Percentiles rank a stretch among this genome's conserved stretches.
These are phyloP conservation scores for Rhizopogon roseolus DNA, from an alignment of 768 basidiomycete genomes.

Conservation along the genomic window DNA sequence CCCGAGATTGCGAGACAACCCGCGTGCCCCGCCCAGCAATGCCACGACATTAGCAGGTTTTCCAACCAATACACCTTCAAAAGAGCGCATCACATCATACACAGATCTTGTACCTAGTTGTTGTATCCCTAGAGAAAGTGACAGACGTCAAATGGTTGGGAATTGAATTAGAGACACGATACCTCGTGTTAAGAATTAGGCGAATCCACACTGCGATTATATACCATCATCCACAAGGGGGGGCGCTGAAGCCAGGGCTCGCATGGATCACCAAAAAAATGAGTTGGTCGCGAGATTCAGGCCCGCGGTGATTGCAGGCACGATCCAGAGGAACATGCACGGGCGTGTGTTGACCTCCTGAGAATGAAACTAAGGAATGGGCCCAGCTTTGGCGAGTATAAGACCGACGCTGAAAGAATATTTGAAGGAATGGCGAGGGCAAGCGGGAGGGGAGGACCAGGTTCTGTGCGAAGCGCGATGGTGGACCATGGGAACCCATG, in stretches of 20 bases:
- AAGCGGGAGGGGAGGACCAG: constrained; percentile 32
- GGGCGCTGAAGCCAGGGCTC: constrained; percentile 89
- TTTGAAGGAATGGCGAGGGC: constrained; percentile 79
- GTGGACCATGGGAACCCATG: constrained; percentile 84
- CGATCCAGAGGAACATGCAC: constrained; percentile 92
- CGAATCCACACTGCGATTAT: constrained; percentile 90
- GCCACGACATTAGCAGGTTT: constrained; percentile 88
- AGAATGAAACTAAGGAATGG: constrained; percentile 76
- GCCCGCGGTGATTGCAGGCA: constrained; percentile 80
- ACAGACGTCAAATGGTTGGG: background rate
- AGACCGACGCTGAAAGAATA: constrained; percentile 79
- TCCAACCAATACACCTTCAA: constrained; percentile 71
- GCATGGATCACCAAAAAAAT: constrained; percentile 97
- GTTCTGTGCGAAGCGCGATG: constrained; percentile 55
- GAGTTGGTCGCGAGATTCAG: constrained; percentile 90
- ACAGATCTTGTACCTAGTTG: constrained; percentile 75
- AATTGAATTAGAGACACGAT: constrained; percentile 7
- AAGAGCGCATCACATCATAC: constrained; percentile 77
- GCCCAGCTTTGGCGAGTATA: constrained; percentile 81
- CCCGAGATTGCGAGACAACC: background rate
- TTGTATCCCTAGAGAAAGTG: constrained; percentile 56
- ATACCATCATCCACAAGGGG: constrained; percentile 92
- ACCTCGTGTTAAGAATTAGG: constrained; percentile 64
- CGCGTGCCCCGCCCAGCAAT: constrained; percentile 72
- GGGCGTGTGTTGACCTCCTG: constrained; percentile 81